A percentile compares a stretch with the other conserved stretches of the same genome.
Conservation (phyloP, 2,329 filamentous ascomycete genomes). For the Calcarisporium arbuscula region DNA sequence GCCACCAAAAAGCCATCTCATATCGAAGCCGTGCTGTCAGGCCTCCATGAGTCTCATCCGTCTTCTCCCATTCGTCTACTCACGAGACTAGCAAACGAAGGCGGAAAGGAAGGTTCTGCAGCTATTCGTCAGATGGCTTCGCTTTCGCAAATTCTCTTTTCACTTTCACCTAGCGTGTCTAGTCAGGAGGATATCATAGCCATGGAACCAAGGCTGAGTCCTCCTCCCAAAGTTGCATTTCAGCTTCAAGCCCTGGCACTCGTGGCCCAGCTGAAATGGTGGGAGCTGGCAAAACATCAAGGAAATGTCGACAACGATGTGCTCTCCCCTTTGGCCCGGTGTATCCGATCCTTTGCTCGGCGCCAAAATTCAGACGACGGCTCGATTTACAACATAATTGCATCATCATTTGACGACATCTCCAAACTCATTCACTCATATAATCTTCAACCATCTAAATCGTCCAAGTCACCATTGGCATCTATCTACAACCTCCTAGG, state of each 20-base stretch:
- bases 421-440: slow-evolving; percentile 26
- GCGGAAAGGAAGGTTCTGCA: slow-evolving; percentile 46
- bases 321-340: slow-evolving; percentile 58
- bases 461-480: slow-evolving; percentile 37
- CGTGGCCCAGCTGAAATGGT: slow-evolving; percentile 56
- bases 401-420: slow-evolving; percentile 24
- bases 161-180: slow-evolving; percentile 62
- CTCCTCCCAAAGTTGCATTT: slow-evolving; percentile 52
- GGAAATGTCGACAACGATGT: slow-evolving; percentile 59
- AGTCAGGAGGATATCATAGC: slow-evolving; percentile 53
- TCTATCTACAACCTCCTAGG: slow-evolving; percentile 48
- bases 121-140: slow-evolving; percentile 59
- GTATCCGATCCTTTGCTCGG: slow-evolving; percentile 53
- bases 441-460: slow-evolving; percentile 24
- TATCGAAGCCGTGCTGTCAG: slow-evolving; percentile 50
- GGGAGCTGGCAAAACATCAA: slow-evolving; percentile 54
- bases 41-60: slow-evolving; percentile 44
- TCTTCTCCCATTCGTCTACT: slow-evolving; percentile 57
- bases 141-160: slow-evolving; percentile 58
- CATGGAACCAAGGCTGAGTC: slow-evolving; percentile 45
- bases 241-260: slow-evolving; percentile 60
- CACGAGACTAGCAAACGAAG: slow-evolving; percentile 34
- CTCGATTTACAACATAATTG: slow-evolving; percentile 30
- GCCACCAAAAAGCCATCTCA: slow-evolving; percentile 52
- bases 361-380: slow-evolving; percentile 35